Base-by-base conservation (phyloP, 306 rosid species). In the Aeschynomene evenia region DNA sequence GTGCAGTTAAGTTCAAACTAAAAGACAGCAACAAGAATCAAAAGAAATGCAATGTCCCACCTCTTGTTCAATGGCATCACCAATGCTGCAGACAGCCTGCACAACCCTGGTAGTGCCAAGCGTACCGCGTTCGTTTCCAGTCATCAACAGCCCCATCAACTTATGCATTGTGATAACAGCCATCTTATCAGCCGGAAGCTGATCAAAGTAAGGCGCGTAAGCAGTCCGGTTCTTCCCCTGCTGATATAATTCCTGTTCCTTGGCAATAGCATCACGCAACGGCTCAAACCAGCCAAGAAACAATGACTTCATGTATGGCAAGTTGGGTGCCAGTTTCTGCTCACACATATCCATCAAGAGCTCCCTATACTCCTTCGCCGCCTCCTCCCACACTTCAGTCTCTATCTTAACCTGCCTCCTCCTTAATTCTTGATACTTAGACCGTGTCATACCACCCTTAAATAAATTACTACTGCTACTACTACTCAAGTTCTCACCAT, bases 241-340 rank as follows among this genome's bases (percentile, higher is more conserved):
- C 12, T 13, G 61, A 70, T 66, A 83, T 66, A 81, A 51, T 31
- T 84, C 91, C 43, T 94, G 97, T 54, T 94, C 97, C 54, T 84
- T 81, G 9, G 31, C 78, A 72, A 94, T 94, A 73, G 86, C 91
- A 29, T 84, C 81, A 46, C 76, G 75, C 13, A 94, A 59, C 63
- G 97, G 97, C 82, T 91, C 99, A 75, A 91, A 94, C 97, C 97
- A 94, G 39, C 99, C 99, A 22, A 94, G 99, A 68, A 94, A 94
- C 66, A 94, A 71, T 1, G 91, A 79, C 78, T 94, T 94, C 89
- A 89, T 83, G 71, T 88, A 94, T 0, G 99, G 99, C 84, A 94
- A 72, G 79, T 85, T 91, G 9, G 99, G 99, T 16, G 96, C 95
- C 74, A 91, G 72, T 86, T 87, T 91, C 56, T 91, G 88, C 82